phyloP scores from a whole-genome alignment of 2,329 filamentous ascomycete genomes.

The Exophiala spinifera region DNA sequence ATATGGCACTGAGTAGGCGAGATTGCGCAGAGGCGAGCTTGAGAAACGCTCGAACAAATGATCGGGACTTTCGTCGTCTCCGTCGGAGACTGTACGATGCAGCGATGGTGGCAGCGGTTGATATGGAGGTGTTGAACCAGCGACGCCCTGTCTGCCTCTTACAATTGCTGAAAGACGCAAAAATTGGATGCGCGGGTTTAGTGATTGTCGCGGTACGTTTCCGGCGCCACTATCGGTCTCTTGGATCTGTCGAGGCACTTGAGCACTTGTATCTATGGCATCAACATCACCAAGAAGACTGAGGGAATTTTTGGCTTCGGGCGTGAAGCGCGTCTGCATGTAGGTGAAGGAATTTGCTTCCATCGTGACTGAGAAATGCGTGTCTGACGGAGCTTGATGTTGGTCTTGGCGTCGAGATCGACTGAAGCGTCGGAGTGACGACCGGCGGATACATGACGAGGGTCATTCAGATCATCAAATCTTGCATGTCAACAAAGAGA shows the following conservation, averaged over 20 bases:
- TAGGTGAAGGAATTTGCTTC: constrained; percentile 19
- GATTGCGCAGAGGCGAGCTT: constrained; percentile 26
- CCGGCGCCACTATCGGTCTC: constrained; percentile 13
- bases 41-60: not conserved
- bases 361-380: constrained; percentile 11
- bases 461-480: not conserved
- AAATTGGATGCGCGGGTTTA: constrained; percentile 26
- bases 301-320: constrained; percentile 20
- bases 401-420: constrained; percentile 17
- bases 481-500: no score
- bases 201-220: constrained; percentile 9
- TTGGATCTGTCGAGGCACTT: constrained; percentile 21
- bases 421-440: not conserved
- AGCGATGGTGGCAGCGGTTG: constrained; percentile 25
- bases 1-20: constrained; percentile 21
- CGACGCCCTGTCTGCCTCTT: constrained; percentile 15
- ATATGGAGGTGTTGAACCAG: constrained; percentile 28
- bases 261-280: constrained; percentile 15
- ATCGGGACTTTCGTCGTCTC: constrained; percentile 8
- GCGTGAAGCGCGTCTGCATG: constrained; percentile 22
- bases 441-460: not conserved
- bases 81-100: constrained; percentile 11
- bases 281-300: constrained; percentile 26
- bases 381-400: constrained; percentile 17
- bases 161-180: constrained; percentile 23